Evolutionary conservation across 192 early-diverging fungal species (phyloP).

Genomic region (Paraglomus occultum): DNA sequence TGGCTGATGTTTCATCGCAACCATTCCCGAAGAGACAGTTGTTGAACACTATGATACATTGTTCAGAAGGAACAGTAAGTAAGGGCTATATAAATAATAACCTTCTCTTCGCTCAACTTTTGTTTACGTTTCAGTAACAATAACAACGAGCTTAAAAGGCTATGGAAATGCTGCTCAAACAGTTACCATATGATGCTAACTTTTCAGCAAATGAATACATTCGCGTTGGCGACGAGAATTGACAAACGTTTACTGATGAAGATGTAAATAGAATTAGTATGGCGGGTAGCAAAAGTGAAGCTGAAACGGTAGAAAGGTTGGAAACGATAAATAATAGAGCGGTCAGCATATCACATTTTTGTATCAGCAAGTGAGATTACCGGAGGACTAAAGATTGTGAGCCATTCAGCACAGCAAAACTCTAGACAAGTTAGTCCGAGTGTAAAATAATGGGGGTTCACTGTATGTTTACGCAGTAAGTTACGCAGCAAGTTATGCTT

Average conservation of each 20-base stretch:
- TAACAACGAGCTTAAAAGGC: background rate
- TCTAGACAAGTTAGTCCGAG: conserved; percentile 1
- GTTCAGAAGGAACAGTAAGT: too few species aligned
- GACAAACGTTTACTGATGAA: too few species aligned
- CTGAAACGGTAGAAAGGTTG: background rate
- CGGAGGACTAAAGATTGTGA: background rate
- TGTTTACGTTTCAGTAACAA: background rate
- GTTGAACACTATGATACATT: too few species aligned
- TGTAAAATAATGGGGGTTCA: too few species aligned
- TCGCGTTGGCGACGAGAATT: background rate
- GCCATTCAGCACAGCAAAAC: background rate
- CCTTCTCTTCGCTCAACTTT: background rate
- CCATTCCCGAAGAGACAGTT: too few species aligned
- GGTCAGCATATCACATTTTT: background rate
- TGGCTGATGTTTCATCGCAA: too few species aligned
- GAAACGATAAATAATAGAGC: background rate
- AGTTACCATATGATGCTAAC: background rate
- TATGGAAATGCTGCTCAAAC: background rate
- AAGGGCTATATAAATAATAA: too few species aligned
- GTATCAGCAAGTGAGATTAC: background rate
- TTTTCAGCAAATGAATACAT: conserved; percentile 4
- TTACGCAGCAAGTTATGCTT: too few species aligned
- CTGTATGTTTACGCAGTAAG: too few species aligned
- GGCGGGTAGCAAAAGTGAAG: background rate
- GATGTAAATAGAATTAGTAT: background rate